These are phyloP conservation scores for Lecanicillium sp. DNA, from an alignment of 2,329 filamentous ascomycete genomes.

Conservation along the genomic window DNA sequence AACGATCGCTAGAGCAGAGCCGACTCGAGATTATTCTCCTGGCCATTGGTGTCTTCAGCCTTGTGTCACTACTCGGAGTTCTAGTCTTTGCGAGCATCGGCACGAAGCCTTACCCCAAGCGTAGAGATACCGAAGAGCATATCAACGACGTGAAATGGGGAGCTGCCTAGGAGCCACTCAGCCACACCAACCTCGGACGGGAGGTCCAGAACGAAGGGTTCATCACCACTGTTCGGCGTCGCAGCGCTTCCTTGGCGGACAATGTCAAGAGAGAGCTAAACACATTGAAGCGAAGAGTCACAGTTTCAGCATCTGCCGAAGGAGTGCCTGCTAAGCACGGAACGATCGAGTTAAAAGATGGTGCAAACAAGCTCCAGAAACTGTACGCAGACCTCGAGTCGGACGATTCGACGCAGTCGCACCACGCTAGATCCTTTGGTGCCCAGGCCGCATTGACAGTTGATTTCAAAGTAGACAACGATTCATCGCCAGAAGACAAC, in stretches of 20 bases:
- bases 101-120: conserved; percentile 11
- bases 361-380: no score
- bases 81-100: conserved; percentile 21
- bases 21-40: conserved; percentile 26
- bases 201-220: conserved; percentile 15
- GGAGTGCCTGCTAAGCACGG: no score
- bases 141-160: conserved; percentile 16
- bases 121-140: conserved; percentile 1
- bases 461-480: no score
- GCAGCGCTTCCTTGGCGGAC: conserved; percentile 17
- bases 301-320: conserved; percentile 8
- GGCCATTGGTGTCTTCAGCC: conserved; percentile 22
- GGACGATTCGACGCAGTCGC: no score
- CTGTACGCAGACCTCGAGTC: no score
- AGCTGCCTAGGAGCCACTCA: conserved; percentile 7
- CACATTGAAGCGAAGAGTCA: conserved; percentile 14
- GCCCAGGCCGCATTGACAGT: no score
- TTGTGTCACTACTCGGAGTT: conserved; percentile 24
- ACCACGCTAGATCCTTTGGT: no score
- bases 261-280: conserved; percentile 17
- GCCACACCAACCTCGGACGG: neutral
- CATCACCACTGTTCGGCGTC: conserved; percentile 17
- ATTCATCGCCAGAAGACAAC: no score
- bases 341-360: no score
- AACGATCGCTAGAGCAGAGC: conserved; percentile 18